Percentiles rank a stretch among this genome's conserved stretches.
These are phyloP conservation scores for Daedaleopsis nitida DNA, from an alignment of 768 basidiomycete genomes.

Conservation along the genomic window DNA sequence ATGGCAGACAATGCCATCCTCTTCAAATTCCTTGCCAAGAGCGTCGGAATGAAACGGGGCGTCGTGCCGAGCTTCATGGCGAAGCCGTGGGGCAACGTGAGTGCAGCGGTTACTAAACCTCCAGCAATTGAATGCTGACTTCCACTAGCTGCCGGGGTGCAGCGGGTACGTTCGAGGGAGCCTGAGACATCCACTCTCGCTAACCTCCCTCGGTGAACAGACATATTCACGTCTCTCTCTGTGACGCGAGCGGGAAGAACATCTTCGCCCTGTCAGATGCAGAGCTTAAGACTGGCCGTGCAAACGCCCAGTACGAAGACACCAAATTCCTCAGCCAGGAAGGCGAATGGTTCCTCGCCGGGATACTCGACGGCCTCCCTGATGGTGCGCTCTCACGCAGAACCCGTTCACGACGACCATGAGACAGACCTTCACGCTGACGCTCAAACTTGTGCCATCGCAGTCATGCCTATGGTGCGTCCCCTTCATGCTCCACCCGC, in stretches of 20 bases:
- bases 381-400: slow-evolving; percentile 59
- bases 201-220: slow-evolving; percentile 36
- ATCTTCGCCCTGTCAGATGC: slow-evolving; percentile 72
- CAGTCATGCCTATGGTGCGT: slow-evolving; percentile 80
- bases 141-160: slow-evolving; percentile 82
- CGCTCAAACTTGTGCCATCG: not conserved
- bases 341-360: slow-evolving; percentile 94
- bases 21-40: slow-evolving; percentile 93
- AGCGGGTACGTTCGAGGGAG: slow-evolving; percentile 64
- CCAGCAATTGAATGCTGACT: not conserved
- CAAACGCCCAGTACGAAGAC: slow-evolving; percentile 75
- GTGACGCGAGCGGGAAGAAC: slow-evolving; percentile 68
- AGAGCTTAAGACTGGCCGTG: slow-evolving; percentile 64
- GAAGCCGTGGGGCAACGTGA: slow-evolving; percentile 91
- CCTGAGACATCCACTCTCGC: not conserved
- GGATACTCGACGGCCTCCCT: slow-evolving; percentile 83
- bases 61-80: slow-evolving; percentile 98
- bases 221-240: slow-evolving; percentile 90
- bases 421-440: not conserved
- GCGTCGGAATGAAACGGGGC: slow-evolving; percentile 85
- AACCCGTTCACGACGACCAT: not conserved
- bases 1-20: slow-evolving; percentile 93
- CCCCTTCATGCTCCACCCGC: not conserved
- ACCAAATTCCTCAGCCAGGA: slow-evolving; percentile 81
- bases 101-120: slow-evolving; percentile 27